Evolutionary conservation across 2,329 filamentous ascomycete genomes (phyloP).

Genomic region (Trematosphaeria pertusa): DNA sequence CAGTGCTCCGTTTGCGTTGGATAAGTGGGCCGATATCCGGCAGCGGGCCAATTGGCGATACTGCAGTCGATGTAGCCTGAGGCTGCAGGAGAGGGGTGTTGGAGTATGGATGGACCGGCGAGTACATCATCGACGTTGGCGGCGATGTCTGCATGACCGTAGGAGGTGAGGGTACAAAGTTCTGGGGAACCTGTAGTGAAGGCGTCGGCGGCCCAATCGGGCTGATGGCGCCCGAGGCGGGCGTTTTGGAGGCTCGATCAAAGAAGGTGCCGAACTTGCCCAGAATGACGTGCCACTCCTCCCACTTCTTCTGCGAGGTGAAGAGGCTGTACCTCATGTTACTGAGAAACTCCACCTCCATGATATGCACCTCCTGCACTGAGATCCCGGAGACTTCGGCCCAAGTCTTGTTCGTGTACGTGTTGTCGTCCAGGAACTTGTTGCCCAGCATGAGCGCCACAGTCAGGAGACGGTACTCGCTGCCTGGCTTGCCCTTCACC

Average conservation of each 20-base stretch:
- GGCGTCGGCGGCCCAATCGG: slow-evolving; percentile 43
- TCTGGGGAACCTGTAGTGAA: slow-evolving; percentile 49
- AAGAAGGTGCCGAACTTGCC: slow-evolving; percentile 85
- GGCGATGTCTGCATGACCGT: slow-evolving; percentile 60
- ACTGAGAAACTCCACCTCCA: slow-evolving; percentile 99
- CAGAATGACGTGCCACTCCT: slow-evolving; percentile 83
- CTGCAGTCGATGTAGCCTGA: slow-evolving; percentile 50
- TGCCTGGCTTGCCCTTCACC: slow-evolving; percentile 90
- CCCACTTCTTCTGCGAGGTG: slow-evolving; percentile 86
- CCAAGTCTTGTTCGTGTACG: slow-evolving; percentile 99
- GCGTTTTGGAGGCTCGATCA: slow-evolving; percentile 67
- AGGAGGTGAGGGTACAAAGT: slow-evolving; percentile 59
- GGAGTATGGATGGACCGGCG: slow-evolving; percentile 52
- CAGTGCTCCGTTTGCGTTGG: slow-evolving; percentile 65
- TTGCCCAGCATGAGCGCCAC: slow-evolving; percentile 98
- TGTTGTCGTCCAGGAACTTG: slow-evolving; percentile 98
- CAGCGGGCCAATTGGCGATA: slow-evolving; percentile 53
- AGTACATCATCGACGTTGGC: slow-evolving; percentile 51
- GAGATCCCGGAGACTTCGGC: slow-evolving; percentile 95
- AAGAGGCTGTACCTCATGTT: slow-evolving; percentile 96
- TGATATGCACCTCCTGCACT: slow-evolving; percentile 94
- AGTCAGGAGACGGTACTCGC: slow-evolving; percentile 90
- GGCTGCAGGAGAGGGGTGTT: slow-evolving; percentile 49
- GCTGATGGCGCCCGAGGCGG: slow-evolving; percentile 49
- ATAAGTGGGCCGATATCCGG: slow-evolving; percentile 49